phyloP scores from a whole-genome alignment of 2,329 filamentous ascomycete species.

The Aureobasidium pullulans region DNA sequence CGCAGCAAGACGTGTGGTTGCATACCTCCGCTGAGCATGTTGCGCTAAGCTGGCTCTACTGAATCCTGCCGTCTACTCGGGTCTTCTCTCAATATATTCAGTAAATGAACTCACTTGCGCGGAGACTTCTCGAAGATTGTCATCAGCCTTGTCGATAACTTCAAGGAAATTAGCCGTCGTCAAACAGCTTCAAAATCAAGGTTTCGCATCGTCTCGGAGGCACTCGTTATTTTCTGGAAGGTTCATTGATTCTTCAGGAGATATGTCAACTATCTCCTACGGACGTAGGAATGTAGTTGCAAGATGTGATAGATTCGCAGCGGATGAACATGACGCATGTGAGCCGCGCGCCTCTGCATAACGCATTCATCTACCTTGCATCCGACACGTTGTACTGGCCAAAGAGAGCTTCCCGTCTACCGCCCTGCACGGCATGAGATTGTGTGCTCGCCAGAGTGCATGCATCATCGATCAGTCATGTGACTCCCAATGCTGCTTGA shows the following conservation, averaged over 20 bases:
- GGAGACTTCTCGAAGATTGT: slow-evolving; percentile 11
- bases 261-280: neutral
- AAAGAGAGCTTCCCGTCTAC: neutral
- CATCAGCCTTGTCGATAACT: slow-evolving; percentile 6
- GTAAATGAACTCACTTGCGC: neutral
- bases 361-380: neutral
- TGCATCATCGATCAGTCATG: slow-evolving; percentile 1
- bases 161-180: neutral
- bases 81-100: neutral
- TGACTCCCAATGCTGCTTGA: neutral
- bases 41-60: slow-evolving; percentile 1
- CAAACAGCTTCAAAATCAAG: neutral
- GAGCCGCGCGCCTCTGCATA: slow-evolving; percentile 4
- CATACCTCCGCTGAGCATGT: neutral
- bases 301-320: neutral
- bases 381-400: neutral
- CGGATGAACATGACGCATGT: neutral
- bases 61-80: neutral
- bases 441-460: neutral
- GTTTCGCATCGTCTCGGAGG: neutral
- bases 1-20: neutral
- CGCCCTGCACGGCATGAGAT: neutral
- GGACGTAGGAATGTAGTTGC: neutral
- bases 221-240: neutral
- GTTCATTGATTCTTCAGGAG: neutral